Evolutionary conservation across 2,329 filamentous ascomycete species (phyloP).

Genomic region (Tolypocladium capitatum): DNA sequence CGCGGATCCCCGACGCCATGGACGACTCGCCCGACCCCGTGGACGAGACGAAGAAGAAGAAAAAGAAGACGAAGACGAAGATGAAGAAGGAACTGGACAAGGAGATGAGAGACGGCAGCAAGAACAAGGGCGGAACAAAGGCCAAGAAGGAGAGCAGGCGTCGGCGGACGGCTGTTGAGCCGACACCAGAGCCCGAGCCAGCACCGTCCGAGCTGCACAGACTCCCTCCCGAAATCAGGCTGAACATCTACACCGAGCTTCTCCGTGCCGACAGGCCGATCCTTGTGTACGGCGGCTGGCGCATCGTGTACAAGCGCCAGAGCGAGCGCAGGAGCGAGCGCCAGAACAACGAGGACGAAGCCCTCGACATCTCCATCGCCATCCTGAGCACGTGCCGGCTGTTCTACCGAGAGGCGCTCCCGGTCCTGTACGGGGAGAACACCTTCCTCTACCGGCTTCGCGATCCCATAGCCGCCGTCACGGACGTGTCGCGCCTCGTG

Average conservation of each 20-base stretch:
- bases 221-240: constrained; percentile 17
- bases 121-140: not conserved
- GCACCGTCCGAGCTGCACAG: constrained; percentile 2
- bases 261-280: constrained; percentile 19
- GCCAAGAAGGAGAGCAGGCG: not conserved
- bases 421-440: constrained; percentile 34
- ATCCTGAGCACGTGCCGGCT: constrained; percentile 24
- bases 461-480: constrained; percentile 15
- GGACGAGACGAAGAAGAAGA: not conserved
- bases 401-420: constrained; percentile 23
- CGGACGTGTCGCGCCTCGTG: constrained; percentile 6
- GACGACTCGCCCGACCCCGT: not conserved
- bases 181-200: not conserved
- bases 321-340: not conserved
- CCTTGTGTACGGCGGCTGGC: constrained; percentile 21
- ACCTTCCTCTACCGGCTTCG: constrained; percentile 32
- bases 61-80: not conserved
- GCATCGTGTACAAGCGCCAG: constrained; percentile 14
- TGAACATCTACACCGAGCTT: constrained; percentile 17
- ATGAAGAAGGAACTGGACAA: not conserved
- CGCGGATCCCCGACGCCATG: not conserved
- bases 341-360: constrained; percentile 1
- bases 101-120: not conserved
- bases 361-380: constrained; percentile 16
- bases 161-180: not conserved